Conservation (phyloP, 1,284 basidiomycete genomes). For the Mrakiaceae sp. region DNA sequence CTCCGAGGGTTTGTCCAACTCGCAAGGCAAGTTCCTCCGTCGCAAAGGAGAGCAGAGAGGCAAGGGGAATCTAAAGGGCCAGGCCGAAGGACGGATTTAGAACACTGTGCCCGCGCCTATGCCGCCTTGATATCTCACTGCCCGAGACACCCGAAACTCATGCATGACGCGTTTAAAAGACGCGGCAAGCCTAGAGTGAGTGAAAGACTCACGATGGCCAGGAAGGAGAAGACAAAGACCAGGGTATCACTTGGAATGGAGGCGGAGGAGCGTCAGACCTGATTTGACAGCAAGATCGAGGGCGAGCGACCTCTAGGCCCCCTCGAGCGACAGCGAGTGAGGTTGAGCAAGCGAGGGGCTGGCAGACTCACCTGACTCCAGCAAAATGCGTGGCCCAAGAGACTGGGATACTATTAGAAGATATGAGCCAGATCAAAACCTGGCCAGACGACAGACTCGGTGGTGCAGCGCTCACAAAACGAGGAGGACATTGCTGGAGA, state of each 20-base stretch:
- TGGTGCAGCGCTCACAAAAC: background rate
- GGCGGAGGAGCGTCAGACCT: background rate
- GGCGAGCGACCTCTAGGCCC: background rate
- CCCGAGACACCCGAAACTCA: background rate
- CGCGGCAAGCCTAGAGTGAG: background rate
- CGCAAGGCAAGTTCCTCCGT: conserved; percentile 74
- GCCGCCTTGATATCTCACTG: too few relatives aligned
- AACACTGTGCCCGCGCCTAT: background rate
- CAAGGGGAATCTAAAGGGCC: conserved; percentile 45
- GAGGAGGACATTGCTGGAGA: conserved; percentile 6
- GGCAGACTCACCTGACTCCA: background rate
- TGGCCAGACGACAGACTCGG: background rate
- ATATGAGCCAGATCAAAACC: background rate
- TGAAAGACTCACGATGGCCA: conserved; percentile 9
- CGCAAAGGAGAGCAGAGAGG: conserved; percentile 69
- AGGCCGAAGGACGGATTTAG: conserved; percentile 31
- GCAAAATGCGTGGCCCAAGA: conserved; percentile 13
- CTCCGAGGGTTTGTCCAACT: conserved; percentile 65
- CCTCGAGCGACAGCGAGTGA: too few relatives aligned
- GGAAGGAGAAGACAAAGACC: conserved; percentile 12
- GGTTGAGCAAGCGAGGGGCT: too few relatives aligned
- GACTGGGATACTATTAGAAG: background rate
- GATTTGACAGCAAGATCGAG: background rate
- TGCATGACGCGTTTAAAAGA: background rate
- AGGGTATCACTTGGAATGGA: background rate